A percentile compares a stretch with the other conserved stretches of the same genome.
Conservation (phyloP, 768 basidiomycete genomes). For the Saitozyma podzolica region DNA sequence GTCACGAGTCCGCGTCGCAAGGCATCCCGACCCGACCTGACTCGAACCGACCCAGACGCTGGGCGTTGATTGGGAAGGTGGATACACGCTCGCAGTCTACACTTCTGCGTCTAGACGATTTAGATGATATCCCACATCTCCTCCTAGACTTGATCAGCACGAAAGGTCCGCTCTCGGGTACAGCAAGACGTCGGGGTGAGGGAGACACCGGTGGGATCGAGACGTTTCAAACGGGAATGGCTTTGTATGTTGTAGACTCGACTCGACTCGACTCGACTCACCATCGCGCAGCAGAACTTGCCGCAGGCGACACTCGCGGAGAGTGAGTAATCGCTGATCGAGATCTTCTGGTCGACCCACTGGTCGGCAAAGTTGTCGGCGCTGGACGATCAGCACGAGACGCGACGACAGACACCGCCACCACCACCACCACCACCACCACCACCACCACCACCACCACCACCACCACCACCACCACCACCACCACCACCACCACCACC, state of each 20-base stretch:
- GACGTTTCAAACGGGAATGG: neutral
- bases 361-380: conserved; percentile 96
- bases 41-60: too few species aligned
- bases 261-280: conserved; percentile 14
- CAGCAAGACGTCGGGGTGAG: conserved; percentile 53
- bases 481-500: neutral
- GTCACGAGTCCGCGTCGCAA: too few species aligned
- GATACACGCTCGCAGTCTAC: too few species aligned
- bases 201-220: conserved; percentile 1
- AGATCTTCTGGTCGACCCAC: conserved; percentile 91
- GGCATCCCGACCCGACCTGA: too few species aligned
- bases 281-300: conserved; percentile 66
- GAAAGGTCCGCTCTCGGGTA: conserved; percentile 37
- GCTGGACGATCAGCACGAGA: conserved; percentile 25
- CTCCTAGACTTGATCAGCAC: conserved; percentile 69
- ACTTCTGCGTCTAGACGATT: too few species aligned
- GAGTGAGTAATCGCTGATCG: conserved; percentile 88
- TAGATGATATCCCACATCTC: conserved; percentile 88
- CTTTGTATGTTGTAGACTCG: neutral
- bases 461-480: too few species aligned
- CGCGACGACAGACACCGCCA: too few species aligned
- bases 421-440: neutral
- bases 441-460: neutral
- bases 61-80: too few species aligned
- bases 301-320: conserved; percentile 91